Base-by-base conservation (phyloP, 352 stramenopile genomes). In the Phytophthora aleatoria region DNA sequence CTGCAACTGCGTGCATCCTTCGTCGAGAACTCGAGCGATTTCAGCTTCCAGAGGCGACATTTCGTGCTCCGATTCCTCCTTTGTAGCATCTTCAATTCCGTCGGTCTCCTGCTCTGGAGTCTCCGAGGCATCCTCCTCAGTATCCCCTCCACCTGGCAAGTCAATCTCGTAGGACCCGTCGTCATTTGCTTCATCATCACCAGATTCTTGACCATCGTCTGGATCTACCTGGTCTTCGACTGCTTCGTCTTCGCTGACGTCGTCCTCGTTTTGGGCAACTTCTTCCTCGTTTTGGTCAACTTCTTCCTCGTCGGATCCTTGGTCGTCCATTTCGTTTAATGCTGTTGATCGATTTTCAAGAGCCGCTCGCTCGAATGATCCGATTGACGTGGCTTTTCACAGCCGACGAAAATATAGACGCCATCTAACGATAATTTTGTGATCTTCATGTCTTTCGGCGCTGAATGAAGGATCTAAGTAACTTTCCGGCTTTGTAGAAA, bases 1-100 rank as follows among this genome's bases (percentile, higher is more conserved):
- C 41, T 70, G 56, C 13, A 71, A 33, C 5, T 41, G 30, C 1
- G 36, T 38, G 15, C 55, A 69, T 11, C 57, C 55, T 52, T 66
- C 55, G 16, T 69, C 66, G n/a, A 81, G 50, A 20, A 64, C 64
- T n/a, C 45, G 52, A 31, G 51, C 50, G 28, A 79, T 59, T 54
- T 64, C 52, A 26, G 28, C 56, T 41, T 67, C 52, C 20, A 71
- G 26, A 15, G 41, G 20, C 3, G 53, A 69, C n/a, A 73, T 4
- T 12, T 73, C 53, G 11, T 30, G 39, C 42, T 65, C 52, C 1
- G 35, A 30, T 47, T 66, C 51, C 2, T 59, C 58, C 0, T 39
- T 8, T 15, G 20, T 20, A 20, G 20, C 20, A 20, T 47, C 30
- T 2, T n/a, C 44, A 41, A 48, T n/a, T 52, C 55, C 20, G 1